phyloP scores from a whole-genome alignment of 768 basidiomycete genomes.

The Amanita molliuscula region DNA sequence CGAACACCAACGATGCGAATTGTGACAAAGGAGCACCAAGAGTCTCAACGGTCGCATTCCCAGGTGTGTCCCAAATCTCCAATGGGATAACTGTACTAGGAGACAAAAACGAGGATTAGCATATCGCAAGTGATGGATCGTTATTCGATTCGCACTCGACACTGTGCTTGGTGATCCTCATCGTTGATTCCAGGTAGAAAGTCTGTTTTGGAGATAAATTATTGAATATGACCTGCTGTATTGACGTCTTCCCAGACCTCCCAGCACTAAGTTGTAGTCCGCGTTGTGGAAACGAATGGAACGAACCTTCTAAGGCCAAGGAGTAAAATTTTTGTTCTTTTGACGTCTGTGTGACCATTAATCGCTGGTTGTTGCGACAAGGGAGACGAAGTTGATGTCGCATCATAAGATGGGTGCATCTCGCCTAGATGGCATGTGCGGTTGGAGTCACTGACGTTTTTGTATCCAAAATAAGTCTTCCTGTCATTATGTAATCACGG shows the following conservation, averaged over 20 bases:
- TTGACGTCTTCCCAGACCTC: constrained; percentile 90
- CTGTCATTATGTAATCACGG: constrained; percentile 1
- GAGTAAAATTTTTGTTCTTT: constrained; percentile 61
- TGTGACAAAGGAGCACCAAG: constrained; percentile 66
- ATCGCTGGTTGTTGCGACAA: constrained; percentile 15
- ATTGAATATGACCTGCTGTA: constrained; percentile 88
- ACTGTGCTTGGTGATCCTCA: constrained; percentile 58
- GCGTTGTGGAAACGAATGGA: not conserved
- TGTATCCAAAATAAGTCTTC: not conserved
- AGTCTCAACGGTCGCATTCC: constrained; percentile 71
- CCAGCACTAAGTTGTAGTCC: constrained; percentile 5
- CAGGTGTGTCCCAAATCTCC: constrained; percentile 94
- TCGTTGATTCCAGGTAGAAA: constrained; percentile 84
- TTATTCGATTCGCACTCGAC: constrained; percentile 57
- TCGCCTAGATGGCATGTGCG: constrained; percentile 11
- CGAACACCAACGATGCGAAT: constrained; percentile 83
- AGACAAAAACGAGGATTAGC: not conserved
- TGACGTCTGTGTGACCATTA: constrained; percentile 20
- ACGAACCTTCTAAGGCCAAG: constrained; percentile 59
- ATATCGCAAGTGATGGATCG: not conserved
- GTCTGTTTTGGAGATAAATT: constrained; percentile 73
- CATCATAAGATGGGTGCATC: constrained; percentile 20
- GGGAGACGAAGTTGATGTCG: constrained; percentile 19
- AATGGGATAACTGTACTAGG: constrained; percentile 82
- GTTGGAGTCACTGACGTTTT: not conserved